Evolutionary conservation across 2,329 filamentous ascomycete species (phyloP), one percentile per base, ranked within the genome.

Genomic region (Neoscytalidium dimidiatum): DNA sequence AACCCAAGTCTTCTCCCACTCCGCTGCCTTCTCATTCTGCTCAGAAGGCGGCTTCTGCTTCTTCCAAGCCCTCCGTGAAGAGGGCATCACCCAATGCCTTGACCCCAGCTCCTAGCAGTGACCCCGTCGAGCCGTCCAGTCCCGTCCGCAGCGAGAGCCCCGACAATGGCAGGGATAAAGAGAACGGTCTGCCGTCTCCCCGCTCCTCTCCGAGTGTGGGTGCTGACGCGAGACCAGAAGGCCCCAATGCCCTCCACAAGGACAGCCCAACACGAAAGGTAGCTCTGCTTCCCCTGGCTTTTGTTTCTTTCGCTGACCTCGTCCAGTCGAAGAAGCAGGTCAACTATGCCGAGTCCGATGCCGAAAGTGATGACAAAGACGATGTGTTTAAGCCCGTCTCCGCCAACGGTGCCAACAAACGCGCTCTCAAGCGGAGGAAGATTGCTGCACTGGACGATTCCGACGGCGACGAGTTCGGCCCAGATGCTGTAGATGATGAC

Each of bases 211-310:
- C 67, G 78, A 79, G 72, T 43, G 71, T 35, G 62, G 72, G 84
- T 79, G 71, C 80, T 75, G 73, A 81, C 71, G 71, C 72, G 64
- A 70, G 77, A 65, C 68, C 68, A 82, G 80, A 82, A 73, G 74
- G 75, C 68, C 74, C 79, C 72, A 74, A 80, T 61, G 77, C 79
- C 52, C 72, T 69, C 35, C 72, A 81, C 52, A 82, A 80, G 3
- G 90, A 88, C 73, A 96, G 93, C 73, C 93, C 94, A 1, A 89
- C 90, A 17, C 87, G 93, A 72, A 93, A 93, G 85, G 92, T 92
- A 82, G 67, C 23, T 3, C n/a, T 38, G 23, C 35, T 46, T 14
- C 26, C 7, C n/a, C n/a, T n/a, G n/a, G n/a, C n/a, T n/a, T n/a
- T n/a, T n/a, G n/a, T n/a, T n/a, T n/a, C n/a, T n/a, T n/a, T n/a